Conservation (phyloP, 257 asterid species). For the Thymus mandschuricus region DNA sequence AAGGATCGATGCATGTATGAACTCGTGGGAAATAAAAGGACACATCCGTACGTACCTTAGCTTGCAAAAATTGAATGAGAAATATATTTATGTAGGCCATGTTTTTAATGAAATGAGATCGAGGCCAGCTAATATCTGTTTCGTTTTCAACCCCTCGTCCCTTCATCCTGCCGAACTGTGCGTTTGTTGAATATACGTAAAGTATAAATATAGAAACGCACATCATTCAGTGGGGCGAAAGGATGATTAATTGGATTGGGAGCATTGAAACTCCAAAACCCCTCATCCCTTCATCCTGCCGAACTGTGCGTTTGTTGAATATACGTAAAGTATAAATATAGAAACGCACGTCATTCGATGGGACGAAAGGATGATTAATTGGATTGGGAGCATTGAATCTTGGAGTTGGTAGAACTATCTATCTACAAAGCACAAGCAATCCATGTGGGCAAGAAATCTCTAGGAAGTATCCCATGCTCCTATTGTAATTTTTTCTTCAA, state of each 20-base stretch:
- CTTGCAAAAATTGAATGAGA: conserved; percentile 27
- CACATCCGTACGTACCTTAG: conserved; percentile 46
- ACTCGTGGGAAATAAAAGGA: conserved; percentile 32
- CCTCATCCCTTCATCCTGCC: too few relatives aligned
- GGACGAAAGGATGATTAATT: neutral
- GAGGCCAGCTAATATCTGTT: neutral
- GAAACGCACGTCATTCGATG: too few relatives aligned
- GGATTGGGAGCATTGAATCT: neutral
- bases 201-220: too few relatives aligned
- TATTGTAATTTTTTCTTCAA: too few relatives aligned
- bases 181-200: too few relatives aligned
- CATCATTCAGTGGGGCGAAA: too few relatives aligned
- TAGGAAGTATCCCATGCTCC: neutral
- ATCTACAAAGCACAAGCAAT: neutral
- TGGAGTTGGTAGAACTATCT: neutral
- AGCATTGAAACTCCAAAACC: conserved; percentile 8
- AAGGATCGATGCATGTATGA: conserved; percentile 17
- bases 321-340: too few relatives aligned
- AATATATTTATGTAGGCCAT: conserved; percentile 27
- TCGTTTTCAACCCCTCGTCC: neutral
- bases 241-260: neutral
- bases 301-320: too few relatives aligned
- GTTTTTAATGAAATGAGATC: neutral
- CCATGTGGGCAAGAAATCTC: neutral
- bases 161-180: too few relatives aligned